Evolutionary conservation across 2,329 filamentous ascomycete genomes (phyloP), one percentile per base, ranked within the genome.

Genomic region (Trematosphaeria pertusa): DNA sequence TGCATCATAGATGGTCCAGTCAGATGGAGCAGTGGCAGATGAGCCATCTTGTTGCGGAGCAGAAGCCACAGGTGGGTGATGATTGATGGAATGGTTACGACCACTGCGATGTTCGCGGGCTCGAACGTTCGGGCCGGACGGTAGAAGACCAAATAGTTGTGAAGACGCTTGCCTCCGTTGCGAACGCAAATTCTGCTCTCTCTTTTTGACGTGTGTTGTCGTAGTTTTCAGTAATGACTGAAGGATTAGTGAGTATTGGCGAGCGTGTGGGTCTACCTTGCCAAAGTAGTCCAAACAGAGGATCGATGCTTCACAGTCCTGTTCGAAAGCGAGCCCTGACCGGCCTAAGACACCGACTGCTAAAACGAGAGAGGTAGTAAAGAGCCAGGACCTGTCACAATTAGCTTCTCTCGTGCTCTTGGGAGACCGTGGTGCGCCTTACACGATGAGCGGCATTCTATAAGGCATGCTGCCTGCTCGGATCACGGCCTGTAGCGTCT

Each of bases 371-470:
- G 64, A 60, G 17, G 63, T 56, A 8, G 64, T 66, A 28, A 66
- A 67, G 5, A 67, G 58, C 64, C 64, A 67, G 9, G 64, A 62
- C 15, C 62, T 65, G 24, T 24, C 10, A 15, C 5, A 26, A 34
- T 56, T 17, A 58, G 45, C 21, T 6, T 18, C 3, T 20, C 36
- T 40, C 14, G 5, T 4, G 6, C 6, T 12, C 0, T 5, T 30
- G 8, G 5, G 8, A 3, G 5, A 6, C 2, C 11, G 9, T 2
- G 10, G 2, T 17, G 8, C 15, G 4, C 26, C 62, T 58, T 50
- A 66, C 62, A 66, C 63, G n/a, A 67, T 60, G 15, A 67, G 52
- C 3, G 64, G 64, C 62, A 65, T 66, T 20, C 58, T 58, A n/a
- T 49, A 54, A 24, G 62, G 61, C 50, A 67, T 56, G 19, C 48